phyloP scores from a whole-genome alignment of 441 rosid species.

The Adansonia madagascariensis region DNA sequence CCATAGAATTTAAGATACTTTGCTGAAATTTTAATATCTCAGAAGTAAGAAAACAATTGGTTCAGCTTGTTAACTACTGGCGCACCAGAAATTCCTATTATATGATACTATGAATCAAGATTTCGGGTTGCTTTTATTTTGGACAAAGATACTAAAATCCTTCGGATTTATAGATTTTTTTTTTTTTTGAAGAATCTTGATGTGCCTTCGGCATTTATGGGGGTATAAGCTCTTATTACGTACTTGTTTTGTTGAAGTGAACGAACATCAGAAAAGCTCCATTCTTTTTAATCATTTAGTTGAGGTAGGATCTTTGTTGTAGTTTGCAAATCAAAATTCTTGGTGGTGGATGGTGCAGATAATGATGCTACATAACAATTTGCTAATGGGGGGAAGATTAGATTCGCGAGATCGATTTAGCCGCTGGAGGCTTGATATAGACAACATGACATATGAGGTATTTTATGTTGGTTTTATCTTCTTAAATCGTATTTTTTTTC shows the following conservation, averaged over 20 bases:
- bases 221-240: background rate
- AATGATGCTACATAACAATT: conserved; percentile 65
- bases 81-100: background rate
- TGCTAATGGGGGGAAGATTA: conserved; percentile 74
- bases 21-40: background rate
- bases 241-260: background rate
- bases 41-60: background rate
- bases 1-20: background rate
- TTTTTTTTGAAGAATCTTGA: background rate
- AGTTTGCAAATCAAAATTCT: conserved; percentile 19
- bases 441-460: conserved; percentile 84
- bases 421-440: conserved; percentile 81
- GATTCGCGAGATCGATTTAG: conserved; percentile 55
- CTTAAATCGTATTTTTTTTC: background rate
- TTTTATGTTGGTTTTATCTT: conserved; percentile 22
- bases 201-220: background rate
- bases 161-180: background rate
- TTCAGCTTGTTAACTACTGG: background rate
- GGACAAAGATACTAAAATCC: background rate
- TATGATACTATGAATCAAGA: background rate
- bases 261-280: background rate
- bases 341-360: conserved; percentile 51
- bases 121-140: conserved; percentile 4
- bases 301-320: background rate
- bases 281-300: background rate